These are phyloP conservation scores for Dichotomocladium elegans DNA, from an alignment of 371 early-diverging fungal species.

Conservation along the genomic window DNA sequence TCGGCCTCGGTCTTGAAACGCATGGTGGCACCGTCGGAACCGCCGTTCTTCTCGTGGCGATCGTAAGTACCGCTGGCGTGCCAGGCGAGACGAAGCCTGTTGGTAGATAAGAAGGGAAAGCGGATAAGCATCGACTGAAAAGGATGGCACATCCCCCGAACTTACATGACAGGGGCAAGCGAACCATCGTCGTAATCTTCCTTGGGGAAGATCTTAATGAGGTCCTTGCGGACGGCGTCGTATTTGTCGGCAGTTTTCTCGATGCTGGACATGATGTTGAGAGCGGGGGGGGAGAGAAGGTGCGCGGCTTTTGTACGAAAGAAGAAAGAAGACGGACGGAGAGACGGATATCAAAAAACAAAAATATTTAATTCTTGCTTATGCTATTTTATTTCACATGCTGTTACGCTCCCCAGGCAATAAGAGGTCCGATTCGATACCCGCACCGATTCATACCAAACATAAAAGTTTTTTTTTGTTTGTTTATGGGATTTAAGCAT, in stretches of 20 bases:
- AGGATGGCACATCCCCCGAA: too few species aligned
- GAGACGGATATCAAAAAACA: not conserved
- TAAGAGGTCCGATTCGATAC: conserved; percentile 6
- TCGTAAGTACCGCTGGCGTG: conserved; percentile 84
- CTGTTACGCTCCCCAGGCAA: conserved; percentile 1
- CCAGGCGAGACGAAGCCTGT: conserved; percentile 77
- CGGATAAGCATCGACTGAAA: too few species aligned
- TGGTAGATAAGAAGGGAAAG: too few species aligned
- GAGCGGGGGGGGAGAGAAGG: conserved; percentile 11
- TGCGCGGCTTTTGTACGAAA: conserved; percentile 2
- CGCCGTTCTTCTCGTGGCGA: conserved; percentile 66
- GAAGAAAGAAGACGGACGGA: conserved; percentile 4
- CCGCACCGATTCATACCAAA: too few species aligned
- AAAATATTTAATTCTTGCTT: conserved; percentile 8
- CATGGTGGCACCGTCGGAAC: conserved; percentile 84
- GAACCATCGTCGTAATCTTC: conserved; percentile 81
- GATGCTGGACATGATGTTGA: conserved; percentile 35
- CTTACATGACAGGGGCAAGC: conserved; percentile 72
- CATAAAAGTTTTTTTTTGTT: too few species aligned
- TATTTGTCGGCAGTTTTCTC: conserved; percentile 46
- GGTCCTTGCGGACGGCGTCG: conserved; percentile 50
- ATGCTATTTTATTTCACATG: conserved; percentile 18
- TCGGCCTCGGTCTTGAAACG: conserved; percentile 59
- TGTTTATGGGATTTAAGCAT: too few species aligned
- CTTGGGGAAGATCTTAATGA: conserved; percentile 55